Evolutionary conservation across 306 rosid genomes (phyloP).

Genomic region (Cyclanthera cordifolia): DNA sequence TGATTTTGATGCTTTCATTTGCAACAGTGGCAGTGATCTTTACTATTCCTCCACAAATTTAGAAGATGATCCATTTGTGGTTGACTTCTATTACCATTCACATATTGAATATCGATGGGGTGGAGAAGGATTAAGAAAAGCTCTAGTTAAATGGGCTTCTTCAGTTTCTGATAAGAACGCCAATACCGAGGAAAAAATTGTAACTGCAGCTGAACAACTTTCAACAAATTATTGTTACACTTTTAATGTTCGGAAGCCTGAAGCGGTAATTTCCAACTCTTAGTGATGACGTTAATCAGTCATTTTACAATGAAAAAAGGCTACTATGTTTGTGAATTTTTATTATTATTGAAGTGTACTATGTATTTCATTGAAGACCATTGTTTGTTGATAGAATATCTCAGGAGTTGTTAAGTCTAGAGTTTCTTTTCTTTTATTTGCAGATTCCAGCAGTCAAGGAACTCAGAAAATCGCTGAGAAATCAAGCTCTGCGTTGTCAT

Average conservation of each 20-base stretch:
- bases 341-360: background rate
- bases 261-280: slow-evolving; percentile 36
- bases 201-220: slow-evolving; percentile 62
- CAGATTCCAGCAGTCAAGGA: slow-evolving; percentile 83
- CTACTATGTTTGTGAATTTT: background rate
- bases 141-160: slow-evolving; percentile 77
- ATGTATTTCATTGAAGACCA: background rate
- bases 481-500: slow-evolving; percentile 96
- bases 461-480: slow-evolving; percentile 71
- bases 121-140: slow-evolving; percentile 94
- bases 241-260: slow-evolving; percentile 60
- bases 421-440: slow-evolving; percentile 4
- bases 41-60: slow-evolving; percentile 72
- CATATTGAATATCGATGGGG: slow-evolving; percentile 97
- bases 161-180: slow-evolving; percentile 49
- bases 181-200: slow-evolving; percentile 37
- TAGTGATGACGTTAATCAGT: slow-evolving; percentile 15
- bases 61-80: slow-evolving; percentile 77
- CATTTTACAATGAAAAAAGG: background rate
- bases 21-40: slow-evolving; percentile 97
- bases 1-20: slow-evolving; percentile 93
- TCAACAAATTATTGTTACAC: slow-evolving; percentile 93
- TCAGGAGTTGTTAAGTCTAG: background rate
- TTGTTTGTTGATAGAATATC: background rate
- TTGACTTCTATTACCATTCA: slow-evolving; percentile 93